Conservation (phyloP, 441 rosid species). For the Brassica balearica region DNA sequence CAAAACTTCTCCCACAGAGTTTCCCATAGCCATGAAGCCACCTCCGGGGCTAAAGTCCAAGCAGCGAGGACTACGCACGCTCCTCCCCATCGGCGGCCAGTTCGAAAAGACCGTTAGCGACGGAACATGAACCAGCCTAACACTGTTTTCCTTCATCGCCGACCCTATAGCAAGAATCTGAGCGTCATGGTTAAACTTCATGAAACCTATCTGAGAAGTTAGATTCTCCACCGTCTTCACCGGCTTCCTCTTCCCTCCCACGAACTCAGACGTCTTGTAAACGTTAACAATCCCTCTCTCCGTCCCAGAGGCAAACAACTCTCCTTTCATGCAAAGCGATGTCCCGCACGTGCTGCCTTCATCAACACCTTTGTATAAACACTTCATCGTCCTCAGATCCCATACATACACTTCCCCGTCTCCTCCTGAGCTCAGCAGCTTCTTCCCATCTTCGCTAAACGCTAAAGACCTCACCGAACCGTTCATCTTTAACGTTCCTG, state of each 20-base stretch:
- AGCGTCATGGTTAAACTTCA: slow-evolving; percentile 82
- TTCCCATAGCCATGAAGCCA: slow-evolving; percentile 91
- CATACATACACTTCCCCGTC: slow-evolving; percentile 87
- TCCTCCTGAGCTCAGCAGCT: slow-evolving; percentile 84
- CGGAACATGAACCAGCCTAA: slow-evolving; percentile 77
- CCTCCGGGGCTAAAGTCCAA: slow-evolving; percentile 92
- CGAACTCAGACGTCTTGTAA: slow-evolving; percentile 73
- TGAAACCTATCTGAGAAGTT: slow-evolving; percentile 74
- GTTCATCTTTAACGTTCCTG: slow-evolving; percentile 89
- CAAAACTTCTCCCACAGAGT: slow-evolving; percentile 82
- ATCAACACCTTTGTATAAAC: slow-evolving; percentile 81
- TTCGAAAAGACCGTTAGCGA: slow-evolving; percentile 79
- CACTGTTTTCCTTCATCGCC: slow-evolving; percentile 70
- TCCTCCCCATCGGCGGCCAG: slow-evolving; percentile 73
- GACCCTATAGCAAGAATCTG: slow-evolving; percentile 87
- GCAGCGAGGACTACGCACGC: slow-evolving; percentile 68
- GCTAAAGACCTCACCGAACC: slow-evolving; percentile 81
- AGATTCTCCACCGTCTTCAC: slow-evolving; percentile 84
- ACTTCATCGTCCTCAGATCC: slow-evolving; percentile 85
- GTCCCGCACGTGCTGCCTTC: slow-evolving; percentile 86
- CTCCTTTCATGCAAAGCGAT: slow-evolving; percentile 61
- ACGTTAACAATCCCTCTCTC: slow-evolving; percentile 85
- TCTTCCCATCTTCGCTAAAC: slow-evolving; percentile 69
- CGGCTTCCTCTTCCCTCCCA: slow-evolving; percentile 86
- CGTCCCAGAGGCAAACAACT: slow-evolving; percentile 82